A percentile compares a stretch with the other conserved stretches of the same genome.
Conservation (phyloP, 495 filamentous ascomycete genomes). For the Xylona heveae region DNA sequence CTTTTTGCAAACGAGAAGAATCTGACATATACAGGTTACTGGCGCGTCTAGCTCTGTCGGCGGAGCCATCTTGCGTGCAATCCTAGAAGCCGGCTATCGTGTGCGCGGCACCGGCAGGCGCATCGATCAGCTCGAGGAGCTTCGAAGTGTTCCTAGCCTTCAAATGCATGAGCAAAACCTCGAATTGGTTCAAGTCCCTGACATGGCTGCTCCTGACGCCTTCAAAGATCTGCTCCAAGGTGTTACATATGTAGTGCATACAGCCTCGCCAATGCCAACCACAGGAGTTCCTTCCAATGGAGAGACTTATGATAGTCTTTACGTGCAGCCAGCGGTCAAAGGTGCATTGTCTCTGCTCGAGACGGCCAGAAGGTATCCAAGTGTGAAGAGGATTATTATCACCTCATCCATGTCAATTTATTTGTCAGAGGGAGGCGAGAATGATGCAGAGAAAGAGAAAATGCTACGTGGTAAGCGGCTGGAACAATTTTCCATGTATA, state of each 20-base stretch:
- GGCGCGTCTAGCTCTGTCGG: conserved; percentile 18
- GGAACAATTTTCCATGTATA: no score
- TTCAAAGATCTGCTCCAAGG: conserved; percentile 16
- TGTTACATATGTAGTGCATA: conserved; percentile 20
- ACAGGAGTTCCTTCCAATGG: not conserved
- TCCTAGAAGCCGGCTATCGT: conserved; percentile 10
- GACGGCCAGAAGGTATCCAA: conserved; percentile 11
- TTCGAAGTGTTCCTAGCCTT: conserved; percentile 12
- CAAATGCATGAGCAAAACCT: conserved; percentile 6
- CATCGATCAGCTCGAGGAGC: conserved; percentile 13
- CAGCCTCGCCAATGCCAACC: conserved; percentile 15
- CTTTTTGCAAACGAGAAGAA: no score
- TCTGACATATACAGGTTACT: conserved; percentile 15
- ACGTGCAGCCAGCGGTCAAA: conserved; percentile 14
- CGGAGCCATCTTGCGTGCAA: conserved; percentile 11
- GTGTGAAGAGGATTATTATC: conserved; percentile 15
- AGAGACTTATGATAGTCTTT: conserved; percentile 7
- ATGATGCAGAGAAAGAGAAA: no score
- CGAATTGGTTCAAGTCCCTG: conserved; percentile 18
- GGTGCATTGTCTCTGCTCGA: conserved; percentile 10
- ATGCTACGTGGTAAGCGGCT: no score
- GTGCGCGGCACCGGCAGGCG: conserved; percentile 21
- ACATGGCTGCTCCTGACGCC: conserved; percentile 17
- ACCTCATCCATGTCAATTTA: conserved; percentile 13
- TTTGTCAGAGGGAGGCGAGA: conserved; percentile 1